A percentile compares a stretch with the other conserved stretches of the same genome.
phyloP scores from a whole-genome alignment of 2,329 filamentous ascomycete species.

The Trichoderma hamatum region DNA sequence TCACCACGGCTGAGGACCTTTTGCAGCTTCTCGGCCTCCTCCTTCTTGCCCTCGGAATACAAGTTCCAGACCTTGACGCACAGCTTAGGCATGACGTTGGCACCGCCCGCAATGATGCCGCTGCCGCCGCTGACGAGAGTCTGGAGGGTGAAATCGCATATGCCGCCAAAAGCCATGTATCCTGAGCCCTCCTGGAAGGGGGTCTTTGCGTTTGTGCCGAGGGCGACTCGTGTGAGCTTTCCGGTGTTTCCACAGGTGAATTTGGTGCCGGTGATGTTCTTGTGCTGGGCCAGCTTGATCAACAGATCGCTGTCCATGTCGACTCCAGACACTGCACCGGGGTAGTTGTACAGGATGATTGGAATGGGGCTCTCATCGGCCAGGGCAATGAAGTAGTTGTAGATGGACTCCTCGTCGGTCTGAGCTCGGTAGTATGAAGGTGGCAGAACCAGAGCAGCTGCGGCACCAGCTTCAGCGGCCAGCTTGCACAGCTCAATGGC shows the following conservation, averaged over 20 bases:
- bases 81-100: constrained; percentile 82
- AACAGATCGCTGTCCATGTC: constrained; percentile 89
- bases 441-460: constrained; percentile 78
- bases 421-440: constrained; percentile 82
- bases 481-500: constrained; percentile 76
- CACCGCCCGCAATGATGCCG: constrained; percentile 83
- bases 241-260: constrained; percentile 92
- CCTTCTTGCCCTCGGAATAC: constrained; percentile 70
- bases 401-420: constrained; percentile 73
- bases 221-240: constrained; percentile 81
- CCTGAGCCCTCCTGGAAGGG: constrained; percentile 60
- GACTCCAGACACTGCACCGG: constrained; percentile 81
- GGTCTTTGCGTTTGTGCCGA: constrained; percentile 71
- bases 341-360: constrained; percentile 90
- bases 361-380: constrained; percentile 76
- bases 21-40: constrained; percentile 76
- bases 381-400: constrained; percentile 73
- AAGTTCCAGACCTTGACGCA: constrained; percentile 80
- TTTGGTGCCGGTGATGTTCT: constrained; percentile 85
- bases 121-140: constrained; percentile 77
- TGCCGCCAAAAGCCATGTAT: constrained; percentile 86
- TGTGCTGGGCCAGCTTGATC: constrained; percentile 76
- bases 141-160: constrained; percentile 85
- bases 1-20: constrained; percentile 77
- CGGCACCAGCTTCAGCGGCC: constrained; percentile 69